These are phyloP conservation scores for Termitomyces sp. DNA, from an alignment of 1,284 basidiomycete genomes.

Conservation along the genomic window DNA sequence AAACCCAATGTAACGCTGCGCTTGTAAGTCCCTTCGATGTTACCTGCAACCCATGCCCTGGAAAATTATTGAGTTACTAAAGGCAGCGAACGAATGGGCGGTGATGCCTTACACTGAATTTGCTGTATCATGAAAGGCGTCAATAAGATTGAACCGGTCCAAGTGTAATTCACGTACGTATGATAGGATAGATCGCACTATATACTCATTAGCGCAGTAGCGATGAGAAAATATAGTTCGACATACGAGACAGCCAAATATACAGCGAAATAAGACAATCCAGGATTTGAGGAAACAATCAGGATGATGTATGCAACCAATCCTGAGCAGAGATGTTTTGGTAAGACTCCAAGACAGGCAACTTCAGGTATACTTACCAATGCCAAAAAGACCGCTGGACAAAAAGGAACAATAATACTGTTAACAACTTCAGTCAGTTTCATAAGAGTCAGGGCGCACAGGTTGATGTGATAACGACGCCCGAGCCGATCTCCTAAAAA, in stretches of 20 bases:
- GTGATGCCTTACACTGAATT: conserved; percentile 48
- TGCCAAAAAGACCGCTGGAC: conserved; percentile 31
- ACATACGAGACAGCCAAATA: conserved; percentile 59
- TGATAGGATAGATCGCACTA: conserved; percentile 61
- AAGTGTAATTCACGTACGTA: conserved; percentile 35
- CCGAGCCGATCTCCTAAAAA: conserved; percentile 54
- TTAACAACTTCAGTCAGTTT: background rate
- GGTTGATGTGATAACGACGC: conserved; percentile 51
- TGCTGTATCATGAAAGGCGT: conserved; percentile 35
- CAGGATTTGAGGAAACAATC: conserved; percentile 49
- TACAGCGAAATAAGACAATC: conserved; percentile 60
- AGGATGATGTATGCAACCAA: conserved; percentile 58
- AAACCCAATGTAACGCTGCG: conserved; percentile 67
- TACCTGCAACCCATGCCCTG: conserved; percentile 63
- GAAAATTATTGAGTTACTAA: background rate
- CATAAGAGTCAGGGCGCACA: conserved; percentile 35
- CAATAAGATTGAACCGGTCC: background rate
- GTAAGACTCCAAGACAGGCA: conserved; percentile 22
- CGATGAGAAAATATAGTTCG: conserved; percentile 6
- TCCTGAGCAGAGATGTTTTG: conserved; percentile 15
- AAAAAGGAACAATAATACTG: background rate
- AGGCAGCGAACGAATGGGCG: background rate
- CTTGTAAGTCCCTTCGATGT: conserved; percentile 69
- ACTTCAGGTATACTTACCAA: conserved; percentile 29
- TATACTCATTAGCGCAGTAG: conserved; percentile 32